Percentiles rank a stretch among this genome's conserved stretches.
Conservation (phyloP, 2,329 filamentous ascomycete species). For the Xylaria sp. region DNA sequence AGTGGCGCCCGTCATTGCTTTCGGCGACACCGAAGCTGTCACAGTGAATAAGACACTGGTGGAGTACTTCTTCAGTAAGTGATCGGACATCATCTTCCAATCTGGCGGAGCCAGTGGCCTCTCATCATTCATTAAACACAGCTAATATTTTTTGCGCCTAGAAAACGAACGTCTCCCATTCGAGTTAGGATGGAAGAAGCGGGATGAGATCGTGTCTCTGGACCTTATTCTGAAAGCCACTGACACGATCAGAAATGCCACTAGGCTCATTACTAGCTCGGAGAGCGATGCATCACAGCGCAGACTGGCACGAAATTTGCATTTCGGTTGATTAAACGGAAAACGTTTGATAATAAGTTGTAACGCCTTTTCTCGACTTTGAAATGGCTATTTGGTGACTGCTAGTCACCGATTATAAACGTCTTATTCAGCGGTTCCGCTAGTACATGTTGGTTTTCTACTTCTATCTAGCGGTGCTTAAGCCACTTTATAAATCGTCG, state of each 20-base stretch:
- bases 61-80: conserved; percentile 58
- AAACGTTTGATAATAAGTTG: neutral
- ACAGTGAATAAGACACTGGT: conserved; percentile 55
- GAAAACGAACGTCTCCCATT: conserved; percentile 29
- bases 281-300: neutral
- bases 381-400: neutral
- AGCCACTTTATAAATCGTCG: neutral
- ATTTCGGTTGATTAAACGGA: neutral
- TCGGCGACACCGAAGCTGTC: conserved; percentile 56
- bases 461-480: neutral
- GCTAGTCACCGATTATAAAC: neutral
- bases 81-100: conserved; percentile 1
- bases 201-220: neutral
- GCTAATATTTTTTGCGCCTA: neutral
- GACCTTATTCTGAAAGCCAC: neutral
- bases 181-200: conserved; percentile 24
- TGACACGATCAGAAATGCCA: conserved; percentile 8
- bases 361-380: neutral
- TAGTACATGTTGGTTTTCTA: neutral
- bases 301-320: neutral
- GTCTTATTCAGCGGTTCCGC: neutral
- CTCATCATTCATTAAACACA: neutral
- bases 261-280: conserved; percentile 5
- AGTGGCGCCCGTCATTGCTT: conserved; percentile 59
- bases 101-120: neutral